Base-by-base conservation (phyloP, 108 stramenopile genomes). In the Skeletonema potamos region DNA sequence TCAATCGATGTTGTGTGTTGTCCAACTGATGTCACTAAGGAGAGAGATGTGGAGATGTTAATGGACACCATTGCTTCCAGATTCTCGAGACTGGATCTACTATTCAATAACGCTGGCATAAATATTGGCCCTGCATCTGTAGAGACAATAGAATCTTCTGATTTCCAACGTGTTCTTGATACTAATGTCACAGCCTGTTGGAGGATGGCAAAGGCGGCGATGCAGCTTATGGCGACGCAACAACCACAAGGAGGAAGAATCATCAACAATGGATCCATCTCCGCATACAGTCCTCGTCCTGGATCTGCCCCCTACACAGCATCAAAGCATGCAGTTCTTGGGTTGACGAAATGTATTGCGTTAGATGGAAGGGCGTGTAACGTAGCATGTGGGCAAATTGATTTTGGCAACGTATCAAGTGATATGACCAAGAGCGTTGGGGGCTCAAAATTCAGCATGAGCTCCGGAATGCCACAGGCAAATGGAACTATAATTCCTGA, bases 71-170 rank as follows among this genome's bases (percentile, higher is more conserved):
- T 79, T 24, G 22, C 46, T 13, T 29, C 54, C 32, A 51, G 62
- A 4, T 83, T 73, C 57, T 79, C 81, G 0, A 44, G 82, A 37
- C 12, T 89, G 6, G 92, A 91, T 54, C 64, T 93, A 0, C 66
- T 93, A 11, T 81, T 93, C 64, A 93, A 93, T 71, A 93, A 93
- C 66, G 92, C 92, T 17, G 92, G 92, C 8, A 84, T 87, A 44
- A 86, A 82, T 54, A 73, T 76, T 48, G 54, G 76, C 4, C 85
- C 85, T 27, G 61, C 74, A 10, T 63, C 79, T 0, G 68, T 87
- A n/a, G 86, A 84, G 27, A 77, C 85, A 15, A 58, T 89, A 12
- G 51, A 64, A 11, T 48, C 68, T 2, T 39, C 20, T 2, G 89
- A 86, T 32, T 87, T 90, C 64, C 56, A 82, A 51, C 33, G 64